A percentile compares a stretch with the other conserved stretches of the same genome.
Evolutionary conservation across 2,329 filamentous ascomycete genomes (phyloP).

Genomic region (Fusarium setosum): DNA sequence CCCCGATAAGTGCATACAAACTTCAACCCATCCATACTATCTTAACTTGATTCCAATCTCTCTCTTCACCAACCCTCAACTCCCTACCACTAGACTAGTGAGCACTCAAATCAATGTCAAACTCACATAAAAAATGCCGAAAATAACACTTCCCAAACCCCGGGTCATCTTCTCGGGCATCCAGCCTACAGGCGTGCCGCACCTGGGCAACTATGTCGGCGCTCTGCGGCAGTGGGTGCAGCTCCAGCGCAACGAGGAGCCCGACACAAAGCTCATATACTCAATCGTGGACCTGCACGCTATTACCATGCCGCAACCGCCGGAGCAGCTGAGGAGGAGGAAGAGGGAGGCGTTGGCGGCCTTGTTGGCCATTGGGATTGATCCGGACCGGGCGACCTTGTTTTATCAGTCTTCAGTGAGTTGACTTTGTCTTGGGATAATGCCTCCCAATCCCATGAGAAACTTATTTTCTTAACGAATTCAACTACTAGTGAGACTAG

Average conservation of each 20-base stretch:
- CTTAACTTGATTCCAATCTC: slow-evolving; percentile 1
- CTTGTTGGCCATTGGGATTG: slow-evolving; percentile 84
- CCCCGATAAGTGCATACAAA: slow-evolving; percentile 43
- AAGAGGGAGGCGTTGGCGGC: slow-evolving; percentile 82
- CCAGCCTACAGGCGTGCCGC: slow-evolving; percentile 93
- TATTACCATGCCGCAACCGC: slow-evolving; percentile 81
- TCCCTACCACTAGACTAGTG: neutral
- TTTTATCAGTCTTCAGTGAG: slow-evolving; percentile 85
- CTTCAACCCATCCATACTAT: slow-evolving; percentile 4
- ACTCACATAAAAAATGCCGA: slow-evolving; percentile 7
- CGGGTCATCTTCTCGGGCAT: slow-evolving; percentile 91
- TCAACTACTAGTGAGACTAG: too few species aligned
- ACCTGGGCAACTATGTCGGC: slow-evolving; percentile 95
- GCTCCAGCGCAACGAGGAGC: slow-evolving; percentile 73
- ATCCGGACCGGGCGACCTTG: slow-evolving; percentile 79
- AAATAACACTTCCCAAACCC: slow-evolving; percentile 16
- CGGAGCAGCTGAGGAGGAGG: slow-evolving; percentile 68
- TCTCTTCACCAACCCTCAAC: neutral
- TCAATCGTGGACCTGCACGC: slow-evolving; percentile 95
- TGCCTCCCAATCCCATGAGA: too few species aligned
- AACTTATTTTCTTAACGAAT: too few species aligned
- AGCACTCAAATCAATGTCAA: neutral
- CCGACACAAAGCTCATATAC: slow-evolving; percentile 75
- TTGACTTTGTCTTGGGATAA: slow-evolving; percentile 21
- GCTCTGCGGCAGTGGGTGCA: slow-evolving; percentile 88